Conservation (phyloP, 352 stramenopile species). For the Globisporangium yorkense region DNA sequence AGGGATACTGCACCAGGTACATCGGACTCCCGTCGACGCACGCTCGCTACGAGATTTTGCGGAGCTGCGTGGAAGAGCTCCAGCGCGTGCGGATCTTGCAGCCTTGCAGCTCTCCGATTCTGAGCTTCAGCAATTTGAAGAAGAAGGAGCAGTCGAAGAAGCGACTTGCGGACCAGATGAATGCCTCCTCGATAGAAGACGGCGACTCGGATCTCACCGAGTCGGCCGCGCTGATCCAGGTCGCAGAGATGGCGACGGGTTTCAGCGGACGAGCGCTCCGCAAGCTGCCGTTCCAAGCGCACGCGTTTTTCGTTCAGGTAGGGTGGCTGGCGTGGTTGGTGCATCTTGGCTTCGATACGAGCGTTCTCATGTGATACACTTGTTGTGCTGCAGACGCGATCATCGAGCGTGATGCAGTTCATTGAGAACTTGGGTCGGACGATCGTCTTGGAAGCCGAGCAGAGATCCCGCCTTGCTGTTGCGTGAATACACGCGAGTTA, state of each 20-base stretch:
- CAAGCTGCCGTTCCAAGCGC: constrained; percentile 83
- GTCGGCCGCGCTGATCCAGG: constrained; percentile 28
- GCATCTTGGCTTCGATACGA: not conserved
- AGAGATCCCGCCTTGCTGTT: not conserved
- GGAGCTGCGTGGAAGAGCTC: constrained; percentile 80
- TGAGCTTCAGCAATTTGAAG: constrained; percentile 22
- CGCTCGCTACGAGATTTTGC: constrained; percentile 82
- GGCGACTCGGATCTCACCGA: constrained; percentile 17
- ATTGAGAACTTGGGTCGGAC: constrained; percentile 1
- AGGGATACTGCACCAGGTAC: constrained; percentile 22
- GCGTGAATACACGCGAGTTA: not conserved
- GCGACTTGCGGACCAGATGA: constrained; percentile 37
- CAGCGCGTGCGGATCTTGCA: constrained; percentile 61
- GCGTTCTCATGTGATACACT: not conserved
- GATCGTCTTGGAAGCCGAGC: constrained; percentile 1
- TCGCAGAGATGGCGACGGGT: constrained; percentile 44
- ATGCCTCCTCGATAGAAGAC: not conserved
- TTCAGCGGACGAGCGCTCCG: constrained; percentile 73
- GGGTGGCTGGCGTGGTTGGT: not conserved
- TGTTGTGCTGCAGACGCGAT: not conserved
- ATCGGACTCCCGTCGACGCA: constrained; percentile 52
- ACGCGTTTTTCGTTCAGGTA: constrained; percentile 68
- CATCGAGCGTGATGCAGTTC: constrained; percentile 1
- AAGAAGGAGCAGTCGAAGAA: constrained; percentile 26
- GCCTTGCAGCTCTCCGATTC: constrained; percentile 10